phyloP scores from a whole-genome alignment of 1,139 yeast genomes.

The Torulaspora globosa region DNA sequence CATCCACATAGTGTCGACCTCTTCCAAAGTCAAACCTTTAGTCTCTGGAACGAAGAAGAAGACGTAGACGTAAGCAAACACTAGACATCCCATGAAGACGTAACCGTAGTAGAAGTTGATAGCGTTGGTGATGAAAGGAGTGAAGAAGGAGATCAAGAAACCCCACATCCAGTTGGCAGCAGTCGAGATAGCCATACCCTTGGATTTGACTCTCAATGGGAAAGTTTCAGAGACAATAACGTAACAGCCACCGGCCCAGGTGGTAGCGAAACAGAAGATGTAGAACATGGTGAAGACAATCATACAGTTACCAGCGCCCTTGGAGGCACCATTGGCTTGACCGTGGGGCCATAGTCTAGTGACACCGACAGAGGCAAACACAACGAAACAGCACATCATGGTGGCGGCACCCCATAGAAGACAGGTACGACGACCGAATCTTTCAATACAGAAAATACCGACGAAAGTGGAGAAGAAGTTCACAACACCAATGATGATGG shows the following conservation, averaged over 20 bases:
- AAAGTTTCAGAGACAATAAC: conserved; percentile 67
- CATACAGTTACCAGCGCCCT: conserved; percentile 65
- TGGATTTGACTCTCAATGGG: conserved; percentile 70
- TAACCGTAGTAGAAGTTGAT: conserved; percentile 60
- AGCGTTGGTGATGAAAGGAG: conserved; percentile 57
- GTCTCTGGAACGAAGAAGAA: conserved; percentile 64
- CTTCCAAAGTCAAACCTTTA: conserved; percentile 62
- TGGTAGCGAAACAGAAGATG: conserved; percentile 70
- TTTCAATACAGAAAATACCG: conserved; percentile 59
- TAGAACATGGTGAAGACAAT: conserved; percentile 70
- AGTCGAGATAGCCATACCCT: conserved; percentile 67
- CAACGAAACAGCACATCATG: conserved; percentile 55
- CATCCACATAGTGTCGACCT: conserved; percentile 58
- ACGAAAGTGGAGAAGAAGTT: conserved; percentile 66
- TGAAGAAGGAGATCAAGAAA: conserved; percentile 66
- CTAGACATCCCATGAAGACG: conserved; percentile 63
- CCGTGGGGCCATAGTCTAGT: conserved; percentile 52
- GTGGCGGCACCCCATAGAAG: conserved; percentile 55
- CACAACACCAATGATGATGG: conserved; percentile 66
- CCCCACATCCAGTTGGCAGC: conserved; percentile 73
- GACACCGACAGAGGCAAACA: conserved; percentile 61
- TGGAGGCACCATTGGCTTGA: conserved; percentile 36
- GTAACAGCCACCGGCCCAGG: conserved; percentile 79
- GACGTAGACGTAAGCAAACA: conserved; percentile 55
- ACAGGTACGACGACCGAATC: conserved; percentile 59